Conservation (phyloP, 805 yeast genomes). For the Metschnikowia cubensis region DNA sequence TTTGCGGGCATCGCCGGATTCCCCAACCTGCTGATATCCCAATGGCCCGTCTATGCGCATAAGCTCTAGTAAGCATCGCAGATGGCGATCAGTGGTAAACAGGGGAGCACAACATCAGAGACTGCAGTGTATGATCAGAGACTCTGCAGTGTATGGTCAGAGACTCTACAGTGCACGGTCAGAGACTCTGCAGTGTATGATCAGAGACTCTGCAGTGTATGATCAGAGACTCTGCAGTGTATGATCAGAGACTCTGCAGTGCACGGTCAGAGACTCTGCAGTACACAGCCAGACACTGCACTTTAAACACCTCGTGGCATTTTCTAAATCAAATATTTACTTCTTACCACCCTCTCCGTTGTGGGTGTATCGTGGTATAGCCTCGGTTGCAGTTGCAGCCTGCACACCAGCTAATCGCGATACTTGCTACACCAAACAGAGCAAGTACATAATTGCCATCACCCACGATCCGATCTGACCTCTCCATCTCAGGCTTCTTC, state of each 20-base stretch:
- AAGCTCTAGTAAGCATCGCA: too few relatives aligned
- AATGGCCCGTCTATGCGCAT: too few relatives aligned
- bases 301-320: too few relatives aligned
- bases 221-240: not conserved
- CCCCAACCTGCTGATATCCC: not conserved
- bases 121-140: not conserved
- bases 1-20: conserved; percentile 9
- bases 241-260: not conserved
- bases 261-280: not conserved
- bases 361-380: not conserved
- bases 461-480: not conserved
- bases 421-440: conserved; percentile 1
- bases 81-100: too few relatives aligned
- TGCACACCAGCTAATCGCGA: conserved; percentile 1
- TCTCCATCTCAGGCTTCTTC: not conserved
- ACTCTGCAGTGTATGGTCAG: too few relatives aligned
- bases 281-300: too few relatives aligned
- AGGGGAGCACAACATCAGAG: not conserved
- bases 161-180: not conserved
- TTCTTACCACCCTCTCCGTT: not conserved
- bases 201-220: not conserved
- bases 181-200: not conserved
- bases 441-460: not conserved
- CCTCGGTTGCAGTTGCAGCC: not conserved
- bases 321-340: not conserved